These are phyloP conservation scores for Phytophthora hybrid DNA, from an alignment of 352 stramenopile species.

Conservation along the genomic window DNA sequence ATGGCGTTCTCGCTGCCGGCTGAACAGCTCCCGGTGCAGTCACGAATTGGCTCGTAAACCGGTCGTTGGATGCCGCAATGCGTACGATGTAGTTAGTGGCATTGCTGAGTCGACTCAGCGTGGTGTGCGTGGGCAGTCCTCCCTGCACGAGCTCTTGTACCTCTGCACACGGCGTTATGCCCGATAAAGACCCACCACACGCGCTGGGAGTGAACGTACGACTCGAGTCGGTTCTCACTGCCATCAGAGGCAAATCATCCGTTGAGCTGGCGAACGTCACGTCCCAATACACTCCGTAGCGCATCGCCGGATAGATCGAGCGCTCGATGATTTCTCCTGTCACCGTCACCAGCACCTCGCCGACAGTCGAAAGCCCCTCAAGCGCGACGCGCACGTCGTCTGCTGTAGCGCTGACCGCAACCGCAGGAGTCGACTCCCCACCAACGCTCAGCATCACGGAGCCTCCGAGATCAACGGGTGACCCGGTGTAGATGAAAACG, in stretches of 20 bases:
- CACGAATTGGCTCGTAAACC: conserved; percentile 44
- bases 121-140: conserved; percentile 39
- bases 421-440: conserved; percentile 59
- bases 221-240: conserved; percentile 44
- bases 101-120: conserved; percentile 33
- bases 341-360: conserved; percentile 56
- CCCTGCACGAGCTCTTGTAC: conserved; percentile 45
- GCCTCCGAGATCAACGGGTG: conserved; percentile 65
- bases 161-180: conserved; percentile 62
- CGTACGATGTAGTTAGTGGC: conserved; percentile 57
- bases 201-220: conserved; percentile 48
- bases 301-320: conserved; percentile 41
- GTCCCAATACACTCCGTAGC: conserved; percentile 73
- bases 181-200: conserved; percentile 68
- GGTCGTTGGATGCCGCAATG: conserved; percentile 44
- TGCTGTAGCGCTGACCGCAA: conserved; percentile 54
- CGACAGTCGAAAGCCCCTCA: conserved; percentile 72
- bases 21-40: conserved; percentile 31
- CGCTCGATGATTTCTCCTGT: conserved; percentile 34
- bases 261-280: conserved; percentile 59
- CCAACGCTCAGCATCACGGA: conserved; percentile 69
- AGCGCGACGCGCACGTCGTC: conserved; percentile 61
- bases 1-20: conserved; percentile 39
- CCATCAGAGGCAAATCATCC: conserved; percentile 56
- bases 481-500: conserved; percentile 72